Base-by-base conservation (phyloP, 2,329 filamentous ascomycete genomes). In the Epichloe baconii region DNA sequence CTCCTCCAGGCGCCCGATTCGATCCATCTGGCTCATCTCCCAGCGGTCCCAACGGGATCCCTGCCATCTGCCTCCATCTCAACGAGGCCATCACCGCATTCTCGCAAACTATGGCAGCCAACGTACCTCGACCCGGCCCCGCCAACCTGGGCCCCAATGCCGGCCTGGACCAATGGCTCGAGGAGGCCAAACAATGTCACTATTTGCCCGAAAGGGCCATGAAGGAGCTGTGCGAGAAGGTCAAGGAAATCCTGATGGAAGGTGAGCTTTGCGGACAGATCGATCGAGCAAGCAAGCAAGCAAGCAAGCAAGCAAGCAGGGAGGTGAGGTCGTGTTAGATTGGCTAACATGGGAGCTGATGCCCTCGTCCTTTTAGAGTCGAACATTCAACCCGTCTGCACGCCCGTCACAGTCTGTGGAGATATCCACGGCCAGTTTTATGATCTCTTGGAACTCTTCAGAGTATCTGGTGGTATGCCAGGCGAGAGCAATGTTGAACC, bases 351-450 rank as follows among this genome's bases (percentile, higher is more conserved):
- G 26, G 26, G 14, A 23, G n/a, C 19, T 21, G 19, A 17, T 23
- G 21, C 15, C 31, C 17, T 49, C 15, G 14, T 23, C 21, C 37
- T 21, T 48, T 10, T 59, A 94, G 93, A 98, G 72, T 96, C 90
- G 57, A 98, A 98, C 67, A 97, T 98, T 53, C 93, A 97, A 67
- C 93, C 93, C n/a, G 91, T 98, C 19, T 82, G 86, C 50, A 95
- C 93, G 0, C 93, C 93, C 6, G 93, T 98, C 56, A 98, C 93
- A 5, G 86, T 98, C 56, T 97, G 93, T 64, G 93, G 93, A 64
- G 93, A 98, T 66, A 97, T 98, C 56, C 93, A 98, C 70, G 93
- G 93, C 61, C 93, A 98, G 71, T 97, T 97, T 68, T 97, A 98
- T 71, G 93, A 98, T 68, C 77, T 98, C 10, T 81, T 97, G 55